Conservation (phyloP, 1,284 basidiomycete species). For the Apiotrichum laibachii region DNA sequence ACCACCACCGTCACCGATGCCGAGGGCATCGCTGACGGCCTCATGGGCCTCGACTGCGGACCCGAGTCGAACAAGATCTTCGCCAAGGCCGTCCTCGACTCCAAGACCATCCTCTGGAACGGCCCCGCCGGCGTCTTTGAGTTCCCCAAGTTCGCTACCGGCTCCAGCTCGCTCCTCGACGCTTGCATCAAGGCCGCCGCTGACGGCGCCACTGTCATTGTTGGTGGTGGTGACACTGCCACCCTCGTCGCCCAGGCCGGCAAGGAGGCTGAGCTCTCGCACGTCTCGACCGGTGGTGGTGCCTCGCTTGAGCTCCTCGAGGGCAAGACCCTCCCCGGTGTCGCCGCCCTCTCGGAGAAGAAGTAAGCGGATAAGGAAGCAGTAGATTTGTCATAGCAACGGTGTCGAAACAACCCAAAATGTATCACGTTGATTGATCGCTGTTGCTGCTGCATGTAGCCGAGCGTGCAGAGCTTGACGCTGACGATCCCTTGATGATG, state of each 20-base stretch:
- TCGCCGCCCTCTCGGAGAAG: conserved; percentile 74
- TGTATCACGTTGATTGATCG: conserved; percentile 7
- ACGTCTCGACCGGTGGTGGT: conserved; percentile 96
- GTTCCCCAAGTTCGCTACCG: conserved; percentile 84
- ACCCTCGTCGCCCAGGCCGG: conserved; percentile 80
- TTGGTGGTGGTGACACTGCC: conserved; percentile 90
- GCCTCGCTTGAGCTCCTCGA: conserved; percentile 93
- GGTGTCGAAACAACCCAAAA: conserved; percentile 5
- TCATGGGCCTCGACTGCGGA: conserved; percentile 93
- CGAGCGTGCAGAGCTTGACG: neutral
- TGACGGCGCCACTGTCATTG: conserved; percentile 86
- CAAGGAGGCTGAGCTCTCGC: conserved; percentile 84
- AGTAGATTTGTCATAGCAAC: neutral
- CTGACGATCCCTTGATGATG: neutral
- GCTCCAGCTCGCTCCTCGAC: conserved; percentile 80
- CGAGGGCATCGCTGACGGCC: conserved; percentile 85
- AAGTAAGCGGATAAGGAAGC: conserved; percentile 26
- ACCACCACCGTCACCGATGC: conserved; percentile 72
- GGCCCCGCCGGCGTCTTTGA: conserved; percentile 98
- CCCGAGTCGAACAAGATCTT: conserved; percentile 78
- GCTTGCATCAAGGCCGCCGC: conserved; percentile 83
- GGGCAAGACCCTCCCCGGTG: conserved; percentile 88
- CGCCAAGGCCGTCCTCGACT: conserved; percentile 72
- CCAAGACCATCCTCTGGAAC: conserved; percentile 99
- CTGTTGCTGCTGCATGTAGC: neutral